phyloP scores from a whole-genome alignment of 805 yeast genomes.

The Nakazawaea peltata region DNA sequence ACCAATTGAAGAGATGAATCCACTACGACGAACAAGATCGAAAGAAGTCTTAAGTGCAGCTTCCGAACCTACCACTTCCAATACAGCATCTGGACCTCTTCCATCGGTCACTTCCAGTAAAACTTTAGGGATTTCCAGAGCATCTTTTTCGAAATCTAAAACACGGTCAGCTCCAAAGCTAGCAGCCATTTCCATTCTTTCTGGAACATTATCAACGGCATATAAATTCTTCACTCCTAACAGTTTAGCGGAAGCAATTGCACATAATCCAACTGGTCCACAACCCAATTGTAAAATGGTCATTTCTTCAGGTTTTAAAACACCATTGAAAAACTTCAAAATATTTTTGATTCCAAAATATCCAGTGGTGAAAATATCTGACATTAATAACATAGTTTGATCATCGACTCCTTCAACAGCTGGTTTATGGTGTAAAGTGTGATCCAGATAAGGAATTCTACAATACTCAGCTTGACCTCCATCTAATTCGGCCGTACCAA shows the following conservation, averaged over 20 bases:
- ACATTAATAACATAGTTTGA: constrained; percentile 44
- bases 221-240: constrained; percentile 36
- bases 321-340: constrained; percentile 16
- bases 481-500: constrained; percentile 48
- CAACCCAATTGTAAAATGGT: constrained; percentile 47
- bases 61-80: constrained; percentile 53
- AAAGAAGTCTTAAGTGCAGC: constrained; percentile 43
- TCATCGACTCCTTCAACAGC: constrained; percentile 25
- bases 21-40: constrained; percentile 47
- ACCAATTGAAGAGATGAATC: constrained; percentile 50
- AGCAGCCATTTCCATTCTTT: constrained; percentile 35
- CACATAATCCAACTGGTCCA: constrained; percentile 56
- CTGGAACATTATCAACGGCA: constrained; percentile 41
- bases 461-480: constrained; percentile 62
- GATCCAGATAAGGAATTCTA: constrained; percentile 48
- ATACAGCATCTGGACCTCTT: constrained; percentile 51
- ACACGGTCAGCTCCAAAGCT: constrained; percentile 40
- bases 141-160: constrained; percentile 35
- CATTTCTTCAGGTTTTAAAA: constrained; percentile 25
- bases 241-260: constrained; percentile 34
- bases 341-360: constrained; percentile 48
- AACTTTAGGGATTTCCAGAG: constrained; percentile 16
- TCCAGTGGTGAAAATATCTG: constrained; percentile 60
- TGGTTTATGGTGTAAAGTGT: constrained; percentile 40
- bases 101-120: constrained; percentile 30